Evolutionary conservation across 768 basidiomycete species (phyloP).

Genomic region (Sporobolomyces phaffii): DNA sequence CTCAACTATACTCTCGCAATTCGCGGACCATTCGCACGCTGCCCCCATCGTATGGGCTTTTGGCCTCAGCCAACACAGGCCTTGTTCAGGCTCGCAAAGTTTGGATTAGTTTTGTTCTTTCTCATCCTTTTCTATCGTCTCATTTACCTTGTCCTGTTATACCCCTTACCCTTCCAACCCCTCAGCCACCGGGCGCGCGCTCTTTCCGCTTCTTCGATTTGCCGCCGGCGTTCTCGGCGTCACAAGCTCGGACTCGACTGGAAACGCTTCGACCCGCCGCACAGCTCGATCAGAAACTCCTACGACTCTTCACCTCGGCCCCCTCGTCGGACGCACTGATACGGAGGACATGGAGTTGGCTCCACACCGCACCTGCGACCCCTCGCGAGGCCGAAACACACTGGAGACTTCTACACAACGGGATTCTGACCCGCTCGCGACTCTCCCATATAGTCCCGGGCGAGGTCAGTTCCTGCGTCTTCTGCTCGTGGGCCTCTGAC

Average conservation of each 20-base stretch:
- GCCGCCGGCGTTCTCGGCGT: not conserved
- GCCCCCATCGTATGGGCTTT: no score
- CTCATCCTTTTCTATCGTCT: no score
- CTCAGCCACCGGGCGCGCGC: no score
- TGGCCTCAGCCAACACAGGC: no score
- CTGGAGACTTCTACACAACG: not conserved
- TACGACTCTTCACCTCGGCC: not conserved
- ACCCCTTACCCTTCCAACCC: no score
- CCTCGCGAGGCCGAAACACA: not conserved
- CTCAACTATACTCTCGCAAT: no score
- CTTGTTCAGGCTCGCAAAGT: no score
- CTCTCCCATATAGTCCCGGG: not conserved
- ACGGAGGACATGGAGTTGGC: not conserved
- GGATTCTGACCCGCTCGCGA: not conserved
- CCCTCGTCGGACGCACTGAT: not conserved
- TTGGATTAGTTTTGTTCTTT: no score
- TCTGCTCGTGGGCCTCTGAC: not conserved
- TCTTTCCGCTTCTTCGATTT: no score
- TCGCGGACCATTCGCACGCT: no score
- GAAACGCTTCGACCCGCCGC: not conserved
- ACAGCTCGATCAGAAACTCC: not conserved
- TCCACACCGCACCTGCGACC: not conserved
- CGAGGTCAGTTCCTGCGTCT: not conserved
- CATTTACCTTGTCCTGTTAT: no score
- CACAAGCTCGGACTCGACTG: not conserved